Evolutionary conservation across 1,139 yeast genomes (phyloP), one percentile per base, ranked within the genome.

Genomic region (Yamadazyma friedrichii): DNA sequence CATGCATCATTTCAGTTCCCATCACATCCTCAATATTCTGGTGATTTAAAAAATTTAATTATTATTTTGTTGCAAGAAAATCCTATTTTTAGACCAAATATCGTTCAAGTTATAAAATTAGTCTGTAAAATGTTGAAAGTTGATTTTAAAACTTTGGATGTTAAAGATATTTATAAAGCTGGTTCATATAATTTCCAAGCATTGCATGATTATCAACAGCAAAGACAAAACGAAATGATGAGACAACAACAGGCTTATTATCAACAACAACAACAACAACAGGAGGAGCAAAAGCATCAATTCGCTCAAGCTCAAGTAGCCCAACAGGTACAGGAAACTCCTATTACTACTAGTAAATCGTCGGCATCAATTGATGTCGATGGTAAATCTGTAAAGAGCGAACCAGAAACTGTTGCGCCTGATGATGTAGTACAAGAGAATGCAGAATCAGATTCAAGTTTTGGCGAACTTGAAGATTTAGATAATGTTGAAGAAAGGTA

Each of bases 1-100:
- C 82, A 80, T 55, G 88, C 88, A 3, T 70, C 75, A 15, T 84
- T 71, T 52, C 80, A 77, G 44, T 83, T 83, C 48, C 85, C 84
- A 2, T 65, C 69, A 1, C 49, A 56, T 8, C 87, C 88, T 0
- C 61, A 58, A 20, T 84, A 67, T 51, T 77, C 86, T 3, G 76
- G 84, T 2, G 80, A 82, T 47, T 62, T 85, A 52, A 83, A 80
- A 55, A 84, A 84, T 55, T 65, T 93, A 53, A 84, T 91, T 35
- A 77, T 84, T n/a, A 88, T 84, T 24, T 76, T 85, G 80, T 67
- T 88, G 34, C 84, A 84, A 45, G 93, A 84, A 47, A 86, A 84
- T 51, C 96, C 98, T 4, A 59, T 78, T 13, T 74, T 78, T 50
- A 74, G 98, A 52, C 98, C 98, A 8, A 93, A 88, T 58, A 83